phyloP scores from a whole-genome alignment of 805 yeast genomes.

The Wickerhamiella alocasiicola region DNA sequence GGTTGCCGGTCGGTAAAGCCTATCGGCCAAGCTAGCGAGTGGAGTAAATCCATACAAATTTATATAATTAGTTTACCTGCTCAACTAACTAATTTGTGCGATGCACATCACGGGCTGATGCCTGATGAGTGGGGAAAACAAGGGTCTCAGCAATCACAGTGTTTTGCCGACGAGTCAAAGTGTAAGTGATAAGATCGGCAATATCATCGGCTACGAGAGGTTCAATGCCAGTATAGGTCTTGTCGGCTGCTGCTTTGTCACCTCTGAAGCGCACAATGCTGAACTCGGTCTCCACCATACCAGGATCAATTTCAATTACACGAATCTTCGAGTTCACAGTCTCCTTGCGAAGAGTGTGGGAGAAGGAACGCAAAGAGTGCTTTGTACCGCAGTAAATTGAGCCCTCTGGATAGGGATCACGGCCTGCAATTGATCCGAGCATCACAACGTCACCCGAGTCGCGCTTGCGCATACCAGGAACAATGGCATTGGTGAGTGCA shows the following conservation, averaged over 20 bases:
- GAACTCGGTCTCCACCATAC: constrained; percentile 70
- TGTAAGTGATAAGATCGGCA: constrained; percentile 62
- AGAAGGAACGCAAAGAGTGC: constrained; percentile 47
- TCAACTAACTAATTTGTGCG: constrained; percentile 4
- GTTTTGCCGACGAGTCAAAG: constrained; percentile 53
- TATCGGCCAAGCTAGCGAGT: too few species aligned
- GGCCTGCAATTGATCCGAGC: constrained; percentile 58
- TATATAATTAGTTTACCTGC: too few species aligned
- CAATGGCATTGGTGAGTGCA: constrained; percentile 65
- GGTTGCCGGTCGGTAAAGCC: too few species aligned
- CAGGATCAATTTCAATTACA: constrained; percentile 65
- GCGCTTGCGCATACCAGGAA: constrained; percentile 57
- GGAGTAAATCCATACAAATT: too few species aligned
- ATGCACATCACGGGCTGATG: constrained; percentile 55
- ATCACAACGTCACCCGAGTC: constrained; percentile 52
- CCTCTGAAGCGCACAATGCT: constrained; percentile 53
- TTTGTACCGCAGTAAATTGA: constrained; percentile 61
- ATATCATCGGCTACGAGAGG: constrained; percentile 64
- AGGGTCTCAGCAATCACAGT: constrained; percentile 70
- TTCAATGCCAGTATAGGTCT: constrained; percentile 52
- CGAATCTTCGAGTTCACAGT: constrained; percentile 56
- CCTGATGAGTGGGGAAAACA: constrained; percentile 79
- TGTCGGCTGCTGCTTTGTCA: constrained; percentile 46
- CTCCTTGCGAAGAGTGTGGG: constrained; percentile 57
- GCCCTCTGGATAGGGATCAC: constrained; percentile 60